Conservation (phyloP, 2,329 filamentous ascomycete species). For the Aspergillus viridinutans region DNA sequence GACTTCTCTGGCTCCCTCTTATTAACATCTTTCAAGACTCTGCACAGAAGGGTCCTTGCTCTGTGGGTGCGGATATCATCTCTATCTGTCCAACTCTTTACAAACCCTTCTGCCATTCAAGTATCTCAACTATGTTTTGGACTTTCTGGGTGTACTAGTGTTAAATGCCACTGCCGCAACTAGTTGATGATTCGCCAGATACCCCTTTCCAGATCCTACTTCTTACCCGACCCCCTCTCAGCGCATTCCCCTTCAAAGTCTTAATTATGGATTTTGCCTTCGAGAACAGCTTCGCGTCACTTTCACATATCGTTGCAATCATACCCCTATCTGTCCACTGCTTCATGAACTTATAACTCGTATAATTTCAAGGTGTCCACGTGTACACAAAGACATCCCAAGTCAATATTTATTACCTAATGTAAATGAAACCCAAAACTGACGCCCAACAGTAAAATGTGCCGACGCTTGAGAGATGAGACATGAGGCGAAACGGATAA, state of each 20-base stretch:
- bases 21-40: not conserved
- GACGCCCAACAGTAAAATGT: constrained; percentile 6
- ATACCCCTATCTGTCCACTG: not conserved
- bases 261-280: not conserved
- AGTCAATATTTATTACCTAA: not conserved
- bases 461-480: not conserved
- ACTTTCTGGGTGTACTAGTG: not conserved
- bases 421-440: constrained; percentile 2
- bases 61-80: not conserved
- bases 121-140: not conserved
- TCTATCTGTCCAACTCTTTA: not conserved
- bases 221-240: not conserved
- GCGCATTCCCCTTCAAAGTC: not conserved
- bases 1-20: constrained; percentile 9
- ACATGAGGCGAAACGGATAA: constrained; percentile 2
- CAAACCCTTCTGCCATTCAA: not conserved
- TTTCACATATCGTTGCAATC: not conserved
- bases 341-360: not conserved
- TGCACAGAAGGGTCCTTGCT: too few species aligned
- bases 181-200: not conserved
- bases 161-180: not conserved
- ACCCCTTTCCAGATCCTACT: not conserved
- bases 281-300: not conserved
- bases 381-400: not conserved
- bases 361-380: not conserved